Percentiles rank a stretch among this genome's conserved stretches.
Evolutionary conservation across 768 basidiomycete species (phyloP).

Genomic region (Paxillus rubicundulus): DNA sequence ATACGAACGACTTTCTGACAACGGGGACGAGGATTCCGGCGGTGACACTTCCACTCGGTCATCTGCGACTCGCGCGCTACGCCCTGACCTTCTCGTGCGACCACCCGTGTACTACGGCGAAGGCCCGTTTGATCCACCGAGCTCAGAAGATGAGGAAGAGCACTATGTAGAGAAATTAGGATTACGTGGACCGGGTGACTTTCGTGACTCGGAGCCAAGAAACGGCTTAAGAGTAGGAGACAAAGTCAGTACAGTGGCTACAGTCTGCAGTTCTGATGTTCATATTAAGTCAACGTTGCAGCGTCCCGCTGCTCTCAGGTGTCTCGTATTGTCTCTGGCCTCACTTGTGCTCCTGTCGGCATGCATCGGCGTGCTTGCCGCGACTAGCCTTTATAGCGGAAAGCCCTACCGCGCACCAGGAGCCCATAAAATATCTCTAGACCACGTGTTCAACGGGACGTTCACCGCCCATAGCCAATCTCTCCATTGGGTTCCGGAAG

Average conservation of each 20-base stretch:
- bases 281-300: slow-evolving; percentile 20
- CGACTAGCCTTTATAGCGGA: slow-evolving; percentile 61
- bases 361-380: slow-evolving; percentile 76
- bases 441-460: slow-evolving; percentile 92
- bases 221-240: slow-evolving; percentile 35
- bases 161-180: slow-evolving; percentile 46
- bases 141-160: slow-evolving; percentile 68
- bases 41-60: slow-evolving; percentile 8
- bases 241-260: slow-evolving; percentile 31
- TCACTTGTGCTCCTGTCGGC: slow-evolving; percentile 60
- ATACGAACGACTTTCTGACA: slow-evolving; percentile 31
- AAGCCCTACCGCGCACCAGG: slow-evolving; percentile 52
- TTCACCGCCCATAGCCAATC: slow-evolving; percentile 49
- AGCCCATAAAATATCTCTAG: slow-evolving; percentile 71
- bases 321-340: slow-evolving; percentile 59
- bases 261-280: slow-evolving; percentile 2
- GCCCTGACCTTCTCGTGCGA: slow-evolving; percentile 16
- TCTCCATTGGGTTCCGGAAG: slow-evolving; percentile 90
- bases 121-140: slow-evolving; percentile 73
- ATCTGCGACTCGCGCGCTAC: not conserved
- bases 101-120: slow-evolving; percentile 65
- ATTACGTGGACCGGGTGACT: slow-evolving; percentile 6
- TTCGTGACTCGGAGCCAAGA: slow-evolving; percentile 27
- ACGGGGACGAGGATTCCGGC: slow-evolving; percentile 23
- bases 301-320: slow-evolving; percentile 54